Base-by-base conservation (phyloP, 495 filamentous ascomycete species). In the Talaromyces wortmannii region DNA sequence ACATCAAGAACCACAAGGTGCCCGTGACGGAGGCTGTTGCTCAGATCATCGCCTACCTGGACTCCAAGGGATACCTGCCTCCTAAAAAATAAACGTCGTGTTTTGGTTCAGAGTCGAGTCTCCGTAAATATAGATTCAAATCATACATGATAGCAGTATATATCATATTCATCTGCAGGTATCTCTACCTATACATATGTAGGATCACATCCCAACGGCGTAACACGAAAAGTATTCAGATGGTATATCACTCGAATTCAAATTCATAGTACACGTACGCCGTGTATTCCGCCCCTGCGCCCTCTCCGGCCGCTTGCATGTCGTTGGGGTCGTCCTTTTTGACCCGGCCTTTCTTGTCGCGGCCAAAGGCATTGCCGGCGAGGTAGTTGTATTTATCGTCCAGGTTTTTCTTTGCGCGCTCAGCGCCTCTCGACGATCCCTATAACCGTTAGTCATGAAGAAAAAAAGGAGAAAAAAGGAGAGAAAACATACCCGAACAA, bases 241-340 rank as follows among this genome's bases (percentile, higher is more conserved):
- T 40, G 8, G 13, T 40, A 51, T 60, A 42, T 67, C 72, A 77
- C 61, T 79, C 76, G 66, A 95, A 86, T 65, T 91, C 87, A 67
- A 97, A 91, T 61, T 96, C 90, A 72, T 97, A 98, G 74, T 90
- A 97, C 67, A 97, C 95, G 73, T 95, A 98, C 31, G 94, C 84
- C 55, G 90, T 90, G 73, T 97, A 98, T 63, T 96, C 94, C 57
- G 83, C 81, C 46, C 83, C 84, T 31, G 73, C 67, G 2, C 77
- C 76, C 57, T 89, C 85, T 33, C 83, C 87, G 16, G 81, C 84
- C 2, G 81, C 82, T 40, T 89, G 88, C 81, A 95, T 90, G 55
- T 96, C 91, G 43, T 82, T 85, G 31, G 86, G 85, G 67, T 97
- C 92, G 63, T 97, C 92, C 64, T 91, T 90, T 61, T 86, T 88